phyloP scores from a whole-genome alignment of 108 stramenopile species.

The Stephanodiscus minutulus region DNA sequence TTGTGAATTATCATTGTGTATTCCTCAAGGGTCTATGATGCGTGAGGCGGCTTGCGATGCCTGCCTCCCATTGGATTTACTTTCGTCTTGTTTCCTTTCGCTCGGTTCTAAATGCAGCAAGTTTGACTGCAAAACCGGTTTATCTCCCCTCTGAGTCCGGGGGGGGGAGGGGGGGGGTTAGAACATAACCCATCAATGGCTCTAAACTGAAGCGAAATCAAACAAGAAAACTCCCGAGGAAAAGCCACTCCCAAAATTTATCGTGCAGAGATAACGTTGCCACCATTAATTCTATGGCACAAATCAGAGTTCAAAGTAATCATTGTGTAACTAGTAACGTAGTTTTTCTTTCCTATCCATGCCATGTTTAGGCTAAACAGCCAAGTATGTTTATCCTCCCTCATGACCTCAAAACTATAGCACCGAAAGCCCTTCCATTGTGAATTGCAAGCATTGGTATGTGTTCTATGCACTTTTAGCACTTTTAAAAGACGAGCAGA shows the following conservation, averaged over 20 bases:
- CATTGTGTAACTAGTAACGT: background rate
- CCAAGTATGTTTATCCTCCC: too few relatives aligned
- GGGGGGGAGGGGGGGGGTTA: too few relatives aligned
- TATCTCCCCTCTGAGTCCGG: background rate
- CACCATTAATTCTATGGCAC: background rate
- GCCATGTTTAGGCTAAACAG: background rate
- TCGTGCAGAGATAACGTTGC: background rate
- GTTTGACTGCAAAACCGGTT: background rate
- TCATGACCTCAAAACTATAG: too few relatives aligned
- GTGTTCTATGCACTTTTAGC: too few relatives aligned
- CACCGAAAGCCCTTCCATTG: too few relatives aligned
- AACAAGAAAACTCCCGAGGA: background rate
- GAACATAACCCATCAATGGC: background rate
- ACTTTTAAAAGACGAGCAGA: too few relatives aligned
- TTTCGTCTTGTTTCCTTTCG: background rate
- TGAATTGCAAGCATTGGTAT: too few relatives aligned
- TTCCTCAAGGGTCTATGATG: background rate
- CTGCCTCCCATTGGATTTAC: background rate
- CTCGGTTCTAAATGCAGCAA: background rate
- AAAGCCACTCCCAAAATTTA: background rate
- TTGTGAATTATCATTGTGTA: background rate
- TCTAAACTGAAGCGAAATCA: background rate
- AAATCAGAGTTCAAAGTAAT: background rate
- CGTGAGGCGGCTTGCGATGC: background rate
- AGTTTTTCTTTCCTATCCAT: background rate